phyloP scores from a whole-genome alignment of 2,329 filamentous ascomycete species.

The Aschersonia sp. region DNA sequence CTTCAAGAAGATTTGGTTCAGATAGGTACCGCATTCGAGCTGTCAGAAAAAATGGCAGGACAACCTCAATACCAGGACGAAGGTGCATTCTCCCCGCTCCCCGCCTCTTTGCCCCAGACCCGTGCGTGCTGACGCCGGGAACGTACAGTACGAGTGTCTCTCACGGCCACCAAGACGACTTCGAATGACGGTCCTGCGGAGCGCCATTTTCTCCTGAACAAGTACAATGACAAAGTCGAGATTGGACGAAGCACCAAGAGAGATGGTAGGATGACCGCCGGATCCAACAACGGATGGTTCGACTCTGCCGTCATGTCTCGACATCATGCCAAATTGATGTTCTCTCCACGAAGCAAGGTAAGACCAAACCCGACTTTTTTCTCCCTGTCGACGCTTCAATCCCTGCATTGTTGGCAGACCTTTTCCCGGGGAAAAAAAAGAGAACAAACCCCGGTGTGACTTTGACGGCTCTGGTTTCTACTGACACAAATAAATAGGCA shows the following conservation, averaged over 20 bases:
- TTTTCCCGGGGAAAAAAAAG: too few species aligned
- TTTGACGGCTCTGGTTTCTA: neutral
- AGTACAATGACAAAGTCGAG: constrained; percentile 12
- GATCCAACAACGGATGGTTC: constrained; percentile 47
- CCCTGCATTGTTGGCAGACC: too few species aligned
- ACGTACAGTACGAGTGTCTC: constrained; percentile 15
- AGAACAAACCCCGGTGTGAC: too few species aligned
- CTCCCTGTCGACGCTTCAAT: too few species aligned
- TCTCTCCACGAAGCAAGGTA: constrained; percentile 30
- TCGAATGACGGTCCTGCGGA: constrained; percentile 9
- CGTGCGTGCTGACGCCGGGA: neutral
- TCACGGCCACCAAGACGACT: constrained; percentile 11
- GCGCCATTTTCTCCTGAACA: constrained; percentile 17
- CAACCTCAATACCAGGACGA: constrained; percentile 3
- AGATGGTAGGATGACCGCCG: constrained; percentile 17
- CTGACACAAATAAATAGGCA: constrained; percentile 18
- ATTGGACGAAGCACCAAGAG: constrained; percentile 32
- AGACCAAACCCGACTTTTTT: constrained; percentile 5
- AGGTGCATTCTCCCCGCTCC: constrained; percentile 1
- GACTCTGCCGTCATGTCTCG: constrained; percentile 61
- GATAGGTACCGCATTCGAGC: too few species aligned
- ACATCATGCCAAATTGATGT: constrained; percentile 42
- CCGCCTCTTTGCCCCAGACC: neutral
- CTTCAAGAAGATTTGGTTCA: too few species aligned
- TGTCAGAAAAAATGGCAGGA: constrained; percentile 1